A percentile compares a stretch with the other conserved stretches of the same genome.
Conservation (phyloP, 164 flowering plant species). For the Annona cherimola region DNA sequence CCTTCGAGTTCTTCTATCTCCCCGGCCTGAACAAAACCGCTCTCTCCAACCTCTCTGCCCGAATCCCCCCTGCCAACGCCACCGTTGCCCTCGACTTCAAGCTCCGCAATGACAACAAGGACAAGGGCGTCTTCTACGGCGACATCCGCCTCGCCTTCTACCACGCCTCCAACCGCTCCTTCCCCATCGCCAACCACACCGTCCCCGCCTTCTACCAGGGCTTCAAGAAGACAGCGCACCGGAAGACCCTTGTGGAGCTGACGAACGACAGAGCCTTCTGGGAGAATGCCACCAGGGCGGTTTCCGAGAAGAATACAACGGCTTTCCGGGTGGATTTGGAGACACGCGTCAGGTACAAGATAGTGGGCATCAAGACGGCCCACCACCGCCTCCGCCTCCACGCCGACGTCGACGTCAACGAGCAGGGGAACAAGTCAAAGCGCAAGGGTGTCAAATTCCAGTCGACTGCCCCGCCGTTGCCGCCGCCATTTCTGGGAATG, state of each 20-base stretch:
- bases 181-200: constrained; percentile 17
- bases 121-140: constrained; percentile 62
- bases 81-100: constrained; percentile 39
- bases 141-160: constrained; percentile 38
- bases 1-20: constrained; percentile 35
- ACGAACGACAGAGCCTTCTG: constrained; percentile 19
- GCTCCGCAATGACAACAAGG: constrained; percentile 62
- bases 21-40: constrained; percentile 48
- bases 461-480: constrained; percentile 10
- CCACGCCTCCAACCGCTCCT: constrained; percentile 14
- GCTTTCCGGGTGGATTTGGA: constrained; percentile 53
- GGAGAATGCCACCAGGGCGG: constrained; percentile 13
- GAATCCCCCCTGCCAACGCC: constrained; percentile 22
- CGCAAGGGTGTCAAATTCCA: constrained; percentile 38
- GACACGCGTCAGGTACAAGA: constrained; percentile 61
- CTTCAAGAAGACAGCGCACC: constrained; percentile 40
- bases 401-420: constrained; percentile 39
- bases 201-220: constrained; percentile 48
- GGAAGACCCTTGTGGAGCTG: neutral
- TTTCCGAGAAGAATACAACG: constrained; percentile 20
- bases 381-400: constrained; percentile 27
- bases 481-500: neutral
- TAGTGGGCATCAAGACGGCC: constrained; percentile 40
- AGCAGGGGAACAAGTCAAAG: constrained; percentile 24
- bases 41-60: constrained; percentile 8